Evolutionary conservation across 805 yeast species (phyloP).

Genomic region (Lipomyces mesembrius): DNA sequence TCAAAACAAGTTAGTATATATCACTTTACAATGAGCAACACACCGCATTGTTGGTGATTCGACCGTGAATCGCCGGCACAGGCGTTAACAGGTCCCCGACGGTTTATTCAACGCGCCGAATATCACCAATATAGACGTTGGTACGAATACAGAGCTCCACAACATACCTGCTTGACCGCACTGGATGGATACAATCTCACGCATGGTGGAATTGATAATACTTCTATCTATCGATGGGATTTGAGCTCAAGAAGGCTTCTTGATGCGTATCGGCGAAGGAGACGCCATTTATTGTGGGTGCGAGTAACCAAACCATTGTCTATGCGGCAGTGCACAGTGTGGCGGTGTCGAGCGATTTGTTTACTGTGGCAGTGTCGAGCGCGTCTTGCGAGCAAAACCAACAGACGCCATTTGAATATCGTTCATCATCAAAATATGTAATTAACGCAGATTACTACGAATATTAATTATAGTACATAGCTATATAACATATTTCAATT

Average conservation of each 20-base stretch:
- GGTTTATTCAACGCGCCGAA: background rate
- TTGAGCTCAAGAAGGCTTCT: background rate
- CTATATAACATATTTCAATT: background rate
- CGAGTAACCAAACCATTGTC: background rate
- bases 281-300: background rate
- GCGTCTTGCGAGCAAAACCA: background rate
- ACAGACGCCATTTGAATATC: background rate
- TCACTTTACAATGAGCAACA: background rate
- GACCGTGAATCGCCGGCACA: background rate
- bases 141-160: constrained; percentile 6
- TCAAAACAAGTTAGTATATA: background rate
- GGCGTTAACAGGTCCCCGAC: background rate
- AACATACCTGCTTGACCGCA: constrained; percentile 51
- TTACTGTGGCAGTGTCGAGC: constrained; percentile 3
- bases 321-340: background rate
- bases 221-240: background rate
- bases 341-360: background rate
- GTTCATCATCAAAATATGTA: background rate
- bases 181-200: constrained; percentile 53
- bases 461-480: background rate
- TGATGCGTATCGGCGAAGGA: background rate
- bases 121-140: background rate
- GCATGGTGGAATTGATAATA: constrained; percentile 42
- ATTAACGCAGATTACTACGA: background rate
- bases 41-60: background rate